phyloP scores from a whole-genome alignment of 768 basidiomycete species.

The Rhodotorula taiwanensis region DNA sequence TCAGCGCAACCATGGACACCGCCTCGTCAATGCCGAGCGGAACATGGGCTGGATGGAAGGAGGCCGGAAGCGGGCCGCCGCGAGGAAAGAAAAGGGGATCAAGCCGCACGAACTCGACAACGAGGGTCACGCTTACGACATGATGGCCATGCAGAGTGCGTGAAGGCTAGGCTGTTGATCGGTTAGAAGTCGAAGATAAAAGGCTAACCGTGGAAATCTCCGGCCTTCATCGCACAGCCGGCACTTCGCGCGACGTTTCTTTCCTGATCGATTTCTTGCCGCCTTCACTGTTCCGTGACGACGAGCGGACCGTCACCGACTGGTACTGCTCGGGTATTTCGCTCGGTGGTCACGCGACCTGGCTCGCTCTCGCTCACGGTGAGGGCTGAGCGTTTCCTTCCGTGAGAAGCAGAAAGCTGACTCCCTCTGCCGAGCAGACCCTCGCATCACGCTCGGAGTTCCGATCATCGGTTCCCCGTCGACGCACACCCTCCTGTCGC shows the following conservation, averaged over 20 bases:
- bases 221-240: slow-evolving; percentile 49
- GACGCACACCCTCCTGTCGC: slow-evolving; percentile 19
- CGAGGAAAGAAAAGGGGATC: slow-evolving; percentile 51
- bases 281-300: slow-evolving; percentile 62
- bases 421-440: slow-evolving; percentile 16
- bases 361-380: slow-evolving; percentile 60
- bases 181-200: too few species aligned
- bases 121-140: slow-evolving; percentile 45
- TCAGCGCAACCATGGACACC: slow-evolving; percentile 54
- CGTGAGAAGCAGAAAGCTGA: not conserved
- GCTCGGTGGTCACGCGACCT: slow-evolving; percentile 77
- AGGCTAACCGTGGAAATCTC: too few species aligned
- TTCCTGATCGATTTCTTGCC: slow-evolving; percentile 75
- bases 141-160: slow-evolving; percentile 52
- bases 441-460: slow-evolving; percentile 36
- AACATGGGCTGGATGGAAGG: slow-evolving; percentile 49
- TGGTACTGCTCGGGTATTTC: slow-evolving; percentile 72
- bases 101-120: slow-evolving; percentile 20
- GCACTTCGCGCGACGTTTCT: slow-evolving; percentile 68
- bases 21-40: slow-evolving; percentile 45
- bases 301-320: slow-evolving; percentile 56
- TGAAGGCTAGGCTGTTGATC: too few species aligned
- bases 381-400: slow-evolving; percentile 27
- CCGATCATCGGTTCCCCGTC: slow-evolving; percentile 40
- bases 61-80: slow-evolving; percentile 35